Base-by-base conservation (phyloP, 768 basidiomycete genomes). In the Auriscalpium microsporum region DNA sequence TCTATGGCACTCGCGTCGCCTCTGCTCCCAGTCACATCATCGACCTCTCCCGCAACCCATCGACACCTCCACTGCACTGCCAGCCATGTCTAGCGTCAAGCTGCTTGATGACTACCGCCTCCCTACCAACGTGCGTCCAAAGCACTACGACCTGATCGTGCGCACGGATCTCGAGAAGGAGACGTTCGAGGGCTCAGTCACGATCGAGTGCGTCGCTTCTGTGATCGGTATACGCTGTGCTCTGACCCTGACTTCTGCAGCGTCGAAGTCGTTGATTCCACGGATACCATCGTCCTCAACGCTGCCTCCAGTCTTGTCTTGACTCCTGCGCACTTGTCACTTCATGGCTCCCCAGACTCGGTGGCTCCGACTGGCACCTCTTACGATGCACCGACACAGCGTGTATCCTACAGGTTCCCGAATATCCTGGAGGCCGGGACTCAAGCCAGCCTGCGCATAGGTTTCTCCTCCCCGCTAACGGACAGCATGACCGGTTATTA, bases 401-500 rank as follows among this genome's bases (percentile, higher is more conserved):
- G 88, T 16, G 76, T 79, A 17, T 77, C 80, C 16, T 76, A 92
- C 64, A 63, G 68, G 16, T 79, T 96, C 56, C 67, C 81, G 2
- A 73, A 70, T 3, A 65, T 71, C 16, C 74, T 94, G n/a, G 81
- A 83, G 0, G 79, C 81, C 28, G 82, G 82, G 23, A 78, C 86
- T 49, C 83, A 83, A 64, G 88, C 84, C 37, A 79, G 82, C 59
- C 68, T 98, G 52, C 81, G 76, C 59, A 71, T 94, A 51, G 73
- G 74, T 2, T 96, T 89, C 71, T 75, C 71, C 52, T 84, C 82
- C 11, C 74, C 79, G 62, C 74, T 98, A 46, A 81, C 77, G 2
- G 78, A 77, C 42, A 75, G 72, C 54, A 88, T 96, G 91, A 79
- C 79, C 65, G 93, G 91, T 28, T 92, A 93, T 69, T 93, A 93